Percentiles rank a stretch among this genome's conserved stretches.
Conservation (phyloP, 129 eudicot genomes). For the Escallonia herrerae region DNA sequence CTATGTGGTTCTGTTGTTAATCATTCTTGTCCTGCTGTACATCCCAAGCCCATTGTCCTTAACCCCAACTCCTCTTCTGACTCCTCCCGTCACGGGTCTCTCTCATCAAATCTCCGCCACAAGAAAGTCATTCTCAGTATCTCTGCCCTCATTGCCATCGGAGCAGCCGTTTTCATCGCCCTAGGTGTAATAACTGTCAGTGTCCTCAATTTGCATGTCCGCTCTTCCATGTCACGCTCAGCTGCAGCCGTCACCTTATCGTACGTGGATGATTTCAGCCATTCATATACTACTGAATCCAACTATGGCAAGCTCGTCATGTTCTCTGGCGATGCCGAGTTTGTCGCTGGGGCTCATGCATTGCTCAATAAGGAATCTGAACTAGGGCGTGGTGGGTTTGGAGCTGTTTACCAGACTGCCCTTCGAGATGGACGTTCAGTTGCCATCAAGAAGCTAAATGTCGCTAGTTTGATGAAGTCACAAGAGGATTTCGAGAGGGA, state of each 20-base stretch:
- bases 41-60: slow-evolving; percentile 88
- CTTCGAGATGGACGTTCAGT: slow-evolving; percentile 68
- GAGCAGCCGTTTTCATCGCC: slow-evolving; percentile 88
- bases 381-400: slow-evolving; percentile 93
- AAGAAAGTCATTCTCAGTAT: slow-evolving; percentile 72
- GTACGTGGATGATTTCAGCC: slow-evolving; percentile 72
- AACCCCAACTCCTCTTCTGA: slow-evolving; percentile 79
- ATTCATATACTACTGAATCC: slow-evolving; percentile 57
- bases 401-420: slow-evolving; percentile 66
- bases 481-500: slow-evolving; percentile 79
- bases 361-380: slow-evolving; percentile 74
- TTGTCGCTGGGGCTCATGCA: slow-evolving; percentile 65
- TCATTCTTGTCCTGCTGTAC: slow-evolving; percentile 82
- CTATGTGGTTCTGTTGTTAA: slow-evolving; percentile 79
- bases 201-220: slow-evolving; percentile 69
- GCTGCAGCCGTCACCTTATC: slow-evolving; percentile 45
- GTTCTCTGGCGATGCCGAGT: slow-evolving; percentile 82
- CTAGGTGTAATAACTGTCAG: slow-evolving; percentile 72
- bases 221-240: slow-evolving; percentile 39
- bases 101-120: slow-evolving; percentile 43
- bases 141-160: slow-evolving; percentile 83
- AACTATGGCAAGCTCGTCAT: slow-evolving; percentile 84
- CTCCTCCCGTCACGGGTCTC: slow-evolving; percentile 38
- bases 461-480: slow-evolving; percentile 60
- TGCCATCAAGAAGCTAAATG: slow-evolving; percentile 76